These are phyloP conservation scores for Blastomyces emzantsi DNA, from an alignment of 2,329 filamentous ascomycete genomes.

Conservation along the genomic window DNA sequence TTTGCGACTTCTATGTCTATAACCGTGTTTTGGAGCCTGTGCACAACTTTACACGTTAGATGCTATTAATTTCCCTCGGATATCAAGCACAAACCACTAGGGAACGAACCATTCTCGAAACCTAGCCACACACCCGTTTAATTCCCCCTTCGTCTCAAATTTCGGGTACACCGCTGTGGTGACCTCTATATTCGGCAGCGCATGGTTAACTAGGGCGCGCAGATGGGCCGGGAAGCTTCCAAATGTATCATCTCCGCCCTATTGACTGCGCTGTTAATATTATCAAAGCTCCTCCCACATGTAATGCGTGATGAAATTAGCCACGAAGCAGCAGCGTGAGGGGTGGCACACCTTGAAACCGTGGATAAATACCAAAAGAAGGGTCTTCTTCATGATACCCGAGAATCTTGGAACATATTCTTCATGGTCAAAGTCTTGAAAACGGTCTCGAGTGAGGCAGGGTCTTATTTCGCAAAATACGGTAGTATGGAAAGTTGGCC, in stretches of 20 bases:
- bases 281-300: conserved; percentile 8
- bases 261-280: conserved; percentile 4
- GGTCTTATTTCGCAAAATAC: not conserved
- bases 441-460: not conserved
- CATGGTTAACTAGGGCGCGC: conserved; percentile 33
- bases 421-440: conserved; percentile 7
- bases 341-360: conserved; percentile 38
- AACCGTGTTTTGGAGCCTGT: conserved; percentile 77
- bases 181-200: conserved; percentile 36
- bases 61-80: too few relatives aligned
- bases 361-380: conserved; percentile 42
- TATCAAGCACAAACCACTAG: not conserved
- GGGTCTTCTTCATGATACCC: conserved; percentile 36
- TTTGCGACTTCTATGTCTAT: conserved; percentile 88
- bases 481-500: not conserved
- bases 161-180: conserved; percentile 39
- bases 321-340: conserved; percentile 1
- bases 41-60: not conserved
- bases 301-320: not conserved
- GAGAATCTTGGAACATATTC: conserved; percentile 11
- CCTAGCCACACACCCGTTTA: conserved; percentile 37
- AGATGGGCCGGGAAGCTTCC: conserved; percentile 39
- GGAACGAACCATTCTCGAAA: conserved; percentile 41
- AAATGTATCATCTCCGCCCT: conserved; percentile 45
- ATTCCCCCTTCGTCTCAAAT: conserved; percentile 42